Evolutionary conservation across 352 stramenopile species (phyloP).

Genomic region (Phytophthora multivora): DNA sequence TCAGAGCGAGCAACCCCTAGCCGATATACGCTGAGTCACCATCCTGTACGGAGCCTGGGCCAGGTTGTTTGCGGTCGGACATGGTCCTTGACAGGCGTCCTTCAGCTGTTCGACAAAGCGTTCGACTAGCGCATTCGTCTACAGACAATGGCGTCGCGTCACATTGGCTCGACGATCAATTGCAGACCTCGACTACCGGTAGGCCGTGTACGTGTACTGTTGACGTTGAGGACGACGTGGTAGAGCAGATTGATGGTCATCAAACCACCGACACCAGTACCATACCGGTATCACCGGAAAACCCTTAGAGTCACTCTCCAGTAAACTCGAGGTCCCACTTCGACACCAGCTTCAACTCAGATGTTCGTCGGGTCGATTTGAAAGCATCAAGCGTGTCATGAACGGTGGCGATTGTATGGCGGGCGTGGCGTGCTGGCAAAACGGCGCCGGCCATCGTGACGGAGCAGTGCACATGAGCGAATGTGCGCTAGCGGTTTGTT

Average conservation of each 20-base stretch:
- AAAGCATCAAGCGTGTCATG: no score
- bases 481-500: no score
- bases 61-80: conserved; percentile 8
- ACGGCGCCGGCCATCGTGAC: background rate
- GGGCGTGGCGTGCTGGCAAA: conserved; percentile 9
- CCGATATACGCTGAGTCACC: conserved; percentile 18
- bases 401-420: no score
- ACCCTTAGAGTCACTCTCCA: no score
- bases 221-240: no score
- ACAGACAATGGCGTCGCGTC: background rate
- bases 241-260: background rate
- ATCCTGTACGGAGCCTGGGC: conserved; percentile 6
- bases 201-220: no score
- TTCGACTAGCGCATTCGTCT: conserved; percentile 30
- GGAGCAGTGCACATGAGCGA: no score
- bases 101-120: conserved; percentile 20
- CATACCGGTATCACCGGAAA: conserved; percentile 1
- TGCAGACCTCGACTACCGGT: background rate
- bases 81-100: background rate
- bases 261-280: background rate
- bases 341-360: conserved; percentile 24
- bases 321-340: conserved; percentile 9
- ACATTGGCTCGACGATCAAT: background rate
- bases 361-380: conserved; percentile 8
- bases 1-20: conserved; percentile 9